These are phyloP conservation scores for Ophiostoma populinum DNA, from an alignment of 2,329 filamentous ascomycete genomes.

Conservation along the genomic window DNA sequence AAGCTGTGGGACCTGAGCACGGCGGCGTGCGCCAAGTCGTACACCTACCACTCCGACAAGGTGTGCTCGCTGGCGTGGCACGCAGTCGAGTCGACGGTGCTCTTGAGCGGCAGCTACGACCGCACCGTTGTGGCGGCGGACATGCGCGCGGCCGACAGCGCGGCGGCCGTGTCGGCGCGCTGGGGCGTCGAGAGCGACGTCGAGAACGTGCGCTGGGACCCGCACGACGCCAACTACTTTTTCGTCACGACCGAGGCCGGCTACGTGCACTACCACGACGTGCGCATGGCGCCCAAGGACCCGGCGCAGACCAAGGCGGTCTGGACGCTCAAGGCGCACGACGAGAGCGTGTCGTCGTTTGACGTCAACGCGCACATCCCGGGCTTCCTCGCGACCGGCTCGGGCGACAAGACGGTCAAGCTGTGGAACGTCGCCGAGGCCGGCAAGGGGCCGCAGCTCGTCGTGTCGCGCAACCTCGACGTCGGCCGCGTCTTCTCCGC, in stretches of 20 bases:
- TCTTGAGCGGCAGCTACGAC: constrained; percentile 90
- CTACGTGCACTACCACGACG: constrained; percentile 81
- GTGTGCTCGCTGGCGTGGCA: constrained; percentile 95
- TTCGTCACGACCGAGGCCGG: constrained; percentile 89
- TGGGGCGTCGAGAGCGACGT: constrained; percentile 96
- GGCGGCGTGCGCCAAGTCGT: constrained; percentile 84
- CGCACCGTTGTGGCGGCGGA: constrained; percentile 86
- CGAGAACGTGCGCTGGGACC: constrained; percentile 83
- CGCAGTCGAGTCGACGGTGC: constrained; percentile 65
- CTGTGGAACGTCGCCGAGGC: constrained; percentile 77
- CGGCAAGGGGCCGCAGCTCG: constrained; percentile 57
- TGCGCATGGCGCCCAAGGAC: constrained; percentile 55
- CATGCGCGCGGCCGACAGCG: constrained; percentile 68
- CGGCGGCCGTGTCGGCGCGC: constrained; percentile 47
- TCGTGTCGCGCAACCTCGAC: constrained; percentile 79
- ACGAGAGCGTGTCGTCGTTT: constrained; percentile 79
- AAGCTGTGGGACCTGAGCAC: constrained; percentile 97
- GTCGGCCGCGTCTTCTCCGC: constrained; percentile 91
- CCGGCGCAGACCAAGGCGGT: constrained; percentile 66
- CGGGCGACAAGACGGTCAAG: constrained; percentile 88
- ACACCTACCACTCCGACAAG: constrained; percentile 92
- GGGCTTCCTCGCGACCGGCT: constrained; percentile 84
- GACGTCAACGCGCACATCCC: constrained; percentile 82
- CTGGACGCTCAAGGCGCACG: constrained; percentile 92
- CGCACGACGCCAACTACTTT: constrained; percentile 83